These are phyloP conservation scores for Closterium sp. DNA, from an alignment of 139 green algal species.

Conservation along the genomic window DNA sequence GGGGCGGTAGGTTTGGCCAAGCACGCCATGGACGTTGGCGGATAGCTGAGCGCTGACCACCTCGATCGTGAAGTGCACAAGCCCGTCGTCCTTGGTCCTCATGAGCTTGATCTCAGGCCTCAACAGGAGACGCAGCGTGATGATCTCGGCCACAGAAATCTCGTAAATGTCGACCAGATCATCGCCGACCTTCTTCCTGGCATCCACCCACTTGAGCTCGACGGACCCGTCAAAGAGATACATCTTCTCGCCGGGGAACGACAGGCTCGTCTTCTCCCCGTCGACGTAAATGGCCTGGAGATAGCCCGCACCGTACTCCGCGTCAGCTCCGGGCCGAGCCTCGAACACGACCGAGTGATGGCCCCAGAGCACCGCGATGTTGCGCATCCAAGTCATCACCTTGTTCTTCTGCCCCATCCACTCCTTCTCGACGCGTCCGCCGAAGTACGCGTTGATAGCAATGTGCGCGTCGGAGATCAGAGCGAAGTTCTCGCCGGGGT, in stretches of 20 bases:
- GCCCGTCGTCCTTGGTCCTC: constrained; percentile 2
- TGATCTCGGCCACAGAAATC: neutral
- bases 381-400: neutral
- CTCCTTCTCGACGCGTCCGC: neutral
- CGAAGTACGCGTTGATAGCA: constrained; percentile 1
- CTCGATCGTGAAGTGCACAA: constrained; percentile 12
- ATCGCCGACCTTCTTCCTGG: neutral
- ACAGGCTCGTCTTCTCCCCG: neutral
- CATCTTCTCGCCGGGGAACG: neutral
- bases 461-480: neutral
- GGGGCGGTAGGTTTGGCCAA: constrained; percentile 27
- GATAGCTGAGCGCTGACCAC: neutral
- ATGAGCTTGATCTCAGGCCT: constrained; percentile 18
- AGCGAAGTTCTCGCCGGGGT: neutral
- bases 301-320: constrained; percentile 15
- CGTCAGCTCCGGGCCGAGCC: neutral
- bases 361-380: constrained; percentile 10
- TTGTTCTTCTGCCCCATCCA: neutral
- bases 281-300: constrained; percentile 8
- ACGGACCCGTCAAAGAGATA: neutral
- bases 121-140: neutral
- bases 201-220: constrained; percentile 8
- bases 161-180: neutral
- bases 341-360: constrained; percentile 2
- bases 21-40: neutral